These are phyloP conservation scores for Paxillus ammoniavirescens DNA, from an alignment of 768 basidiomycete species.

Conservation along the genomic window DNA sequence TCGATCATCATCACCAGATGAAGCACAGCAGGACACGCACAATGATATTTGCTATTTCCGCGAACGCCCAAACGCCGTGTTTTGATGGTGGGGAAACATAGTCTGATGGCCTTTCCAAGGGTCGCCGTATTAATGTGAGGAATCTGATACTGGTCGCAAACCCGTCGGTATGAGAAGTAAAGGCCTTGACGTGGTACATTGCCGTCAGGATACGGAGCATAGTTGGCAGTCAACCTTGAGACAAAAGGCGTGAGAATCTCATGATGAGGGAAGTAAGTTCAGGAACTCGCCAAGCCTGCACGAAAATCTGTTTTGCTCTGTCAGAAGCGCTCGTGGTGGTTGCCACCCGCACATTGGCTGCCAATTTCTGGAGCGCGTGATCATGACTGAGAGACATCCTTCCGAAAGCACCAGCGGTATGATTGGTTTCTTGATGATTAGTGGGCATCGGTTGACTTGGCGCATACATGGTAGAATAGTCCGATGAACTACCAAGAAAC, in stretches of 20 bases:
- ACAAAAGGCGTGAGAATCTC: constrained; percentile 16
- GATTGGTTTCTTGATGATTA: constrained; percentile 46
- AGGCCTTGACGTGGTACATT: constrained; percentile 93
- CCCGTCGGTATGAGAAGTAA: constrained; percentile 88
- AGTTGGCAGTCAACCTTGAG: constrained; percentile 85
- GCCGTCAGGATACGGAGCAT: constrained; percentile 87
- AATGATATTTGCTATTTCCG: constrained; percentile 97
- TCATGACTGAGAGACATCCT: constrained; percentile 76
- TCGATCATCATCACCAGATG: constrained; percentile 31
- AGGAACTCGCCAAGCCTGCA: constrained; percentile 78
- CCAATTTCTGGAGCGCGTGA: constrained; percentile 81
- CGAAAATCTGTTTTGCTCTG: constrained; percentile 89
- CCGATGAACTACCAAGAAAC: constrained; percentile 60
- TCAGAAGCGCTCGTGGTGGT: constrained; percentile 91
- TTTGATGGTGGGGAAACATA: constrained; percentile 94
- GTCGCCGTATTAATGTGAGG: constrained; percentile 96
- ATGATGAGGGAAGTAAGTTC: constrained; percentile 15
- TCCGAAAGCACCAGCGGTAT: constrained; percentile 71
- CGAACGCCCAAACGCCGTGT: constrained; percentile 88
- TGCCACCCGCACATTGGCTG: constrained; percentile 82
- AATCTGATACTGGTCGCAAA: constrained; percentile 90
- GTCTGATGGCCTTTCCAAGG: constrained; percentile 89
- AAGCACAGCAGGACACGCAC: constrained; percentile 48
- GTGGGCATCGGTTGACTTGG: constrained; percentile 38
- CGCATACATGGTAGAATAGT: constrained; percentile 69